A percentile compares a stretch with the other conserved stretches of the same genome.
Evolutionary conservation across 805 yeast species (phyloP).

Genomic region (Wickerhamomyces silvicola): DNA sequence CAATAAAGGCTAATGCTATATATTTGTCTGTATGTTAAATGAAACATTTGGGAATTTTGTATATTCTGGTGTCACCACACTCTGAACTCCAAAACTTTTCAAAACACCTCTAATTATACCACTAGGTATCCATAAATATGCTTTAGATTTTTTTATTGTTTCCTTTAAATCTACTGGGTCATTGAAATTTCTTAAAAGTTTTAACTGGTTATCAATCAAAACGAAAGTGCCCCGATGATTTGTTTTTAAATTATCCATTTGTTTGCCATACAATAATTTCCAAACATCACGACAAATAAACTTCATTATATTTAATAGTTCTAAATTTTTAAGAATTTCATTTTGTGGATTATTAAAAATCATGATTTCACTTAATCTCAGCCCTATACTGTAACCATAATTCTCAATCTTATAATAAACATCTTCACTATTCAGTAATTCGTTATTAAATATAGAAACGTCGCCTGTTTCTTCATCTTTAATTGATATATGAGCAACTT

Average conservation of each 20-base stretch:
- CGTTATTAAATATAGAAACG: conserved; percentile 32
- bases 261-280: conserved; percentile 74
- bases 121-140: conserved; percentile 63
- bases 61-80: conserved; percentile 60
- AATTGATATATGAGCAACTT: conserved; percentile 9
- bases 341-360: conserved; percentile 42
- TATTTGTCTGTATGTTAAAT: conserved; percentile 59
- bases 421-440: conserved; percentile 36
- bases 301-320: conserved; percentile 79
- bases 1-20: too few species aligned
- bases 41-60: conserved; percentile 59
- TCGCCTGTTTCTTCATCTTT: conserved; percentile 32
- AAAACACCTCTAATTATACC: conserved; percentile 73
- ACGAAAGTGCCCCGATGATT: conserved; percentile 86
- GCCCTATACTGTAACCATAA: conserved; percentile 68
- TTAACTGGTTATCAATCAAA: conserved; percentile 61
- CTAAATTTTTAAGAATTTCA: conserved; percentile 43
- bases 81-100: conserved; percentile 60
- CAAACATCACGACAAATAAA: conserved; percentile 90
- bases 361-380: conserved; percentile 43
- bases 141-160: conserved; percentile 36
- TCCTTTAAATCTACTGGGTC: conserved; percentile 37
- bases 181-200: conserved; percentile 45
- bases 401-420: conserved; percentile 55
- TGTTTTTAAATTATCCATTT: conserved; percentile 86